phyloP scores from a whole-genome alignment of 257 asterid genomes.

The Solanum lignicaule region DNA sequence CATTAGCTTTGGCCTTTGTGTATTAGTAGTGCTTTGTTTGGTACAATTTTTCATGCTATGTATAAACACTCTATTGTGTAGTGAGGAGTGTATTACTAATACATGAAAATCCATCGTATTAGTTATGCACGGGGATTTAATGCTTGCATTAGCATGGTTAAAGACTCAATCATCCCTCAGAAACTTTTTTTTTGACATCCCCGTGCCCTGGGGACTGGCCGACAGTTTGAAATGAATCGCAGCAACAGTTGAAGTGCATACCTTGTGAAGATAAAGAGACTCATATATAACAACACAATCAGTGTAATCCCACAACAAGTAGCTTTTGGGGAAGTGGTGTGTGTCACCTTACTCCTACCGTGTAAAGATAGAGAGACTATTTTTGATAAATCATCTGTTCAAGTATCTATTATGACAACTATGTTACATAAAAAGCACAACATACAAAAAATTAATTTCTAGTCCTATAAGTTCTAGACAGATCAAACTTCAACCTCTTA shows the following conservation, averaged over 20 bases:
- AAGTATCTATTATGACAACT: not conserved
- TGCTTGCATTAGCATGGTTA: not conserved
- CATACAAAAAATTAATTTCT: not conserved
- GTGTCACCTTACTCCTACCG: not conserved
- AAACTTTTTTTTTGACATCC: not conserved
- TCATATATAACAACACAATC: not conserved
- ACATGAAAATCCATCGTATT: too few species aligned
- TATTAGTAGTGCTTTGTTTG: not conserved
- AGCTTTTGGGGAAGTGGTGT: not conserved
- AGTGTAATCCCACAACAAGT: too few species aligned
- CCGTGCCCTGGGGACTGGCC: not conserved
- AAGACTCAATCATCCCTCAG: not conserved
- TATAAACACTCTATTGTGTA: not conserved
- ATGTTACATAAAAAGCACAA: not conserved
- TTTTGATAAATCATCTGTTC: accelerated
- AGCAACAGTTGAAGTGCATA: not conserved
- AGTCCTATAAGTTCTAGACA: not conserved
- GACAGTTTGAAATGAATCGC: not conserved
- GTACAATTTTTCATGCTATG: not conserved
- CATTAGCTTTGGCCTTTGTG: not conserved
- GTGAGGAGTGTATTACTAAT: not conserved
- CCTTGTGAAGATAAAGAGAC: not conserved
- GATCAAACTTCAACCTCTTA: not conserved
- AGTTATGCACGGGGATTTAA: not conserved
- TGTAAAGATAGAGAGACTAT: not conserved